Evolutionary conservation across 2,329 filamentous ascomycete genomes (phyloP).

Genomic region (Leptographium lundbergii): DNA sequence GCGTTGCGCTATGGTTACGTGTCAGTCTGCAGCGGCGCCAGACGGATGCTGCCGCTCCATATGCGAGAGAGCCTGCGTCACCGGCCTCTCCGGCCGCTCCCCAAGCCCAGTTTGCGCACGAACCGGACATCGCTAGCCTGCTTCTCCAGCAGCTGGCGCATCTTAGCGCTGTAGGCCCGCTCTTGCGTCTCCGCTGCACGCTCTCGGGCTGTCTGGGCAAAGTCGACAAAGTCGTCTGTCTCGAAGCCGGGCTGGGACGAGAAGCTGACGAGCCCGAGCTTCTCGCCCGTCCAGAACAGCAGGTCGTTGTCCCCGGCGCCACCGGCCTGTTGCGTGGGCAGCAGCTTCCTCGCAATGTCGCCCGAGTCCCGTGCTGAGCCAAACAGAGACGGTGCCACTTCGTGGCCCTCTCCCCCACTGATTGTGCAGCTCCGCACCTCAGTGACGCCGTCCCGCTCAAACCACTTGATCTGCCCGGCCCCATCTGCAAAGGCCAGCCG

Average conservation of each 20-base stretch:
- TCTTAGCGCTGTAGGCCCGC: slow-evolving; percentile 50
- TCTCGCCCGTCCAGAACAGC: slow-evolving; percentile 79
- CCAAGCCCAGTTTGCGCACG: slow-evolving; percentile 51
- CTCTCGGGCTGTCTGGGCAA: slow-evolving; percentile 31
- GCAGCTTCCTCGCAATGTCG: slow-evolving; percentile 70
- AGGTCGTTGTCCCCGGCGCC: slow-evolving; percentile 45
- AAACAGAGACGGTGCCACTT: slow-evolving; percentile 36
- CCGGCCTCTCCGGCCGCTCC: slow-evolving; percentile 8
- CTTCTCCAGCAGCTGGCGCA: slow-evolving; percentile 61
- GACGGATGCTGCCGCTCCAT: not conserved
- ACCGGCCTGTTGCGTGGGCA: slow-evolving; percentile 39
- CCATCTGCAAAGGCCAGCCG: slow-evolving; percentile 75
- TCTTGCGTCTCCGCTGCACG: slow-evolving; percentile 41
- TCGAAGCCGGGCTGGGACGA: slow-evolving; percentile 36
- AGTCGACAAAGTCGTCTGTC: slow-evolving; percentile 37
- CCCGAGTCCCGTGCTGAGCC: slow-evolving; percentile 39
- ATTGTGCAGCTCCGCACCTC: slow-evolving; percentile 43
- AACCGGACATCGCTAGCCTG: slow-evolving; percentile 73
- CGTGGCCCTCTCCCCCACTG: slow-evolving; percentile 20
- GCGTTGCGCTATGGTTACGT: too few species aligned
- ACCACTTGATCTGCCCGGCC: slow-evolving; percentile 76
- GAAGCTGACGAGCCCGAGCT: slow-evolving; percentile 60
- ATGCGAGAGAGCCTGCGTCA: not conserved
- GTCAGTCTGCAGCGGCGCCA: not conserved
- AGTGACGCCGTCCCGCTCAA: slow-evolving; percentile 68